phyloP scores from a whole-genome alignment of 495 filamentous ascomycete genomes.

The Aspergillus wentii region DNA sequence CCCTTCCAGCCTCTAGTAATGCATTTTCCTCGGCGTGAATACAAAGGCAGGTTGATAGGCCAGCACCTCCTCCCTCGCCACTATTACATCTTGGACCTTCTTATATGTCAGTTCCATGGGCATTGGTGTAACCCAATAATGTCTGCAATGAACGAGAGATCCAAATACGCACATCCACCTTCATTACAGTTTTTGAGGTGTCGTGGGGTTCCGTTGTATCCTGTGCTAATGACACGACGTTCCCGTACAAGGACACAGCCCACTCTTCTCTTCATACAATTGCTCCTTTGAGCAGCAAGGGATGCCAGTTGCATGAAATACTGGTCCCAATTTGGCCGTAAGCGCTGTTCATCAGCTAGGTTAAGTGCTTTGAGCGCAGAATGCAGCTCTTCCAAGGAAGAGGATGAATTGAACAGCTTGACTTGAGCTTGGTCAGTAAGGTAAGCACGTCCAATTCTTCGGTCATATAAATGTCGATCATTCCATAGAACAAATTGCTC shows the following conservation, averaged over 20 bases:
- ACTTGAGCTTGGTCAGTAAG: conserved; percentile 76
- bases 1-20: conserved; percentile 85
- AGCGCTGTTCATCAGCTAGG: conserved; percentile 68
- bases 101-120: conserved; percentile 5
- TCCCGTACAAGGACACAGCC: conserved; percentile 92
- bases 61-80: conserved; percentile 62
- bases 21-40: conserved; percentile 98
- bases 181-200: conserved; percentile 85
- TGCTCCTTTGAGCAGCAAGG: conserved; percentile 83
- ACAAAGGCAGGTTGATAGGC: conserved; percentile 82
- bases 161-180: conserved; percentile 70
- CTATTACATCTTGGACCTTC: conserved; percentile 73
- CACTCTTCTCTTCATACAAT: conserved; percentile 97
- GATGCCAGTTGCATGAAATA: conserved; percentile 97
- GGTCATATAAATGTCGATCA: conserved; percentile 72
- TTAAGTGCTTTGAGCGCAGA: conserved; percentile 62
- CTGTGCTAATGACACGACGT: conserved; percentile 84
- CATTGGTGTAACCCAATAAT: background rate
- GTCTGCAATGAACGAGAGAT: conserved; percentile 9
- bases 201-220: conserved; percentile 95
- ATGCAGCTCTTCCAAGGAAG: conserved; percentile 64
- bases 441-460: conserved; percentile 57
- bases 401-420: conserved; percentile 78
- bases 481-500: conserved; percentile 74
- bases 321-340: conserved; percentile 92